Conservation (phyloP, 139 green algal species). For the Closterium sp. region DNA sequence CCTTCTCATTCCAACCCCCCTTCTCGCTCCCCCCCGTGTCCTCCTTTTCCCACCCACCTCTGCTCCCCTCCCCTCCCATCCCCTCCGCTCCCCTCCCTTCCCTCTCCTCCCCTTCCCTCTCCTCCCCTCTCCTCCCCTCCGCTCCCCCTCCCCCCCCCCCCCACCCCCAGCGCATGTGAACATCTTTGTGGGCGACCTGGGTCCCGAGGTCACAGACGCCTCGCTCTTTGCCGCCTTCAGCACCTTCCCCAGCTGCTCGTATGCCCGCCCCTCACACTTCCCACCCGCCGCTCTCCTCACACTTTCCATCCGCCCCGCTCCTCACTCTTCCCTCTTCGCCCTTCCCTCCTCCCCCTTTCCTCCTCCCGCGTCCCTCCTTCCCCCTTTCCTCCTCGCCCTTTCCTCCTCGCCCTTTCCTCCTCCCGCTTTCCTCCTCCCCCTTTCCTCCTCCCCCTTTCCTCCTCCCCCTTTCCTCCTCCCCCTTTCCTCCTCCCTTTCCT, state of each 20-base stretch:
- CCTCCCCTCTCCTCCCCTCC: background rate
- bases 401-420: background rate
- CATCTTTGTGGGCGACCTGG: constrained; percentile 42
- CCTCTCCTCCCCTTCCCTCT: background rate
- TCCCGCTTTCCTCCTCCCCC: background rate
- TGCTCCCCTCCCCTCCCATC: background rate
- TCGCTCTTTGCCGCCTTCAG: constrained; percentile 42
- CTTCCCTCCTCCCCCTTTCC: background rate
- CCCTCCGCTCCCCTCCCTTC: background rate
- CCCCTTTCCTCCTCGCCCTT: background rate
- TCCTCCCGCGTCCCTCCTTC: background rate
- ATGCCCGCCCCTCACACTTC: background rate
- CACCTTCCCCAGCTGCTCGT: constrained; percentile 46
- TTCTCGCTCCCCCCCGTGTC: too few relatives aligned
- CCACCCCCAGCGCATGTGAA: constrained; percentile 26
- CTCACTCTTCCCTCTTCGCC: background rate
- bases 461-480: background rate
- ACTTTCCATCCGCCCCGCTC: background rate
- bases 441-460: background rate
- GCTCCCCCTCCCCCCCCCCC: too few relatives aligned
- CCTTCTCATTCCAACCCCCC: too few relatives aligned
- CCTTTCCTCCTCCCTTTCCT: too few relatives aligned
- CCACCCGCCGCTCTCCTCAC: background rate
- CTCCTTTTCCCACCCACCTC: too few relatives aligned
- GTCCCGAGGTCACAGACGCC: constrained; percentile 33